phyloP scores from a whole-genome alignment of 306 rosid genomes.

The Corylus heterophylla region DNA sequence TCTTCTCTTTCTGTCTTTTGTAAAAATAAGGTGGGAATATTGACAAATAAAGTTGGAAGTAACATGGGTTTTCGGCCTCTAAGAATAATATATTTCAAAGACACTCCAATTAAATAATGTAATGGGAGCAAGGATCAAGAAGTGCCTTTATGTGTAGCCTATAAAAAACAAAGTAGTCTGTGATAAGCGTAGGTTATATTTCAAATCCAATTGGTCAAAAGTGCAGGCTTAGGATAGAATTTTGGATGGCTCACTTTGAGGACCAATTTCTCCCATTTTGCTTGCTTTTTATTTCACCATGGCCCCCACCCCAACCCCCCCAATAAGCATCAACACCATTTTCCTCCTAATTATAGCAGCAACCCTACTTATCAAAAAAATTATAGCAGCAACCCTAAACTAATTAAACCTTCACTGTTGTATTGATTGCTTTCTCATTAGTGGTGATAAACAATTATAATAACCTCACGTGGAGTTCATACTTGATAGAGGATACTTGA shows the following conservation, averaged over 20 bases:
- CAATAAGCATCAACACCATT: slow-evolving; percentile 19
- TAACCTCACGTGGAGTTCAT: not conserved
- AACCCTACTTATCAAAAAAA: not conserved
- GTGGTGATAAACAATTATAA: not conserved
- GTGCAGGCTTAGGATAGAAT: slow-evolving; percentile 39
- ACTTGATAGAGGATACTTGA: not conserved
- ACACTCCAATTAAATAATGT: slow-evolving; percentile 26
- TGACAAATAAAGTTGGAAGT: too few species aligned
- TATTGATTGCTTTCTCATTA: too few species aligned
- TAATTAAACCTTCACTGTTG: not conserved
- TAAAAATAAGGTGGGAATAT: too few species aligned
- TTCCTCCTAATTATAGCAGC: slow-evolving; percentile 15
- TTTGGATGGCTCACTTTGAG: slow-evolving; percentile 32
- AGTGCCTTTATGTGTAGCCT: slow-evolving; percentile 34
- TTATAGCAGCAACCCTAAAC: slow-evolving; percentile 10
- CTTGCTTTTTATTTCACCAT: slow-evolving; percentile 8
- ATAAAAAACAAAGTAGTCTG: slow-evolving; percentile 10
- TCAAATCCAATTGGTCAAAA: slow-evolving; percentile 39
- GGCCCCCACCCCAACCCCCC: slow-evolving; percentile 34
- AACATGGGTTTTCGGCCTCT: slow-evolving; percentile 6
- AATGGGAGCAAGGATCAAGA: slow-evolving; percentile 46
- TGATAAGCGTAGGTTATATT: slow-evolving; percentile 14
- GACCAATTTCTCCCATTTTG: slow-evolving; percentile 27
- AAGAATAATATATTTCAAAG: slow-evolving; percentile 4
- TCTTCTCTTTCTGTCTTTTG: too few species aligned